Evolutionary conservation across 257 asterid species (phyloP).

Genomic region (Solanum tarijense): DNA sequence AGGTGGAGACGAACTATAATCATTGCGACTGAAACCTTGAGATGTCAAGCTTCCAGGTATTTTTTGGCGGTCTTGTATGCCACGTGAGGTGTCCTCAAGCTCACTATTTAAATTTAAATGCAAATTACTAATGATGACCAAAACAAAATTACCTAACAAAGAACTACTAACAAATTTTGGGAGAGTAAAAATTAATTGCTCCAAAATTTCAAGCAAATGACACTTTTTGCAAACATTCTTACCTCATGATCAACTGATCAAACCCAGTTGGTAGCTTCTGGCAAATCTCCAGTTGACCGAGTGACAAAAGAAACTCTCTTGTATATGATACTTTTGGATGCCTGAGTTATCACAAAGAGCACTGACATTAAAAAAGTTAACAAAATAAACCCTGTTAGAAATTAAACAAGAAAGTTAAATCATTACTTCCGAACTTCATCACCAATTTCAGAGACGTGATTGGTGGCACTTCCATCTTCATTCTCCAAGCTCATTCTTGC

Average conservation of each 20-base stretch:
- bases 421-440: constrained; percentile 33
- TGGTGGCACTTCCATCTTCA: constrained; percentile 36
- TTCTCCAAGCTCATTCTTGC: constrained; percentile 53
- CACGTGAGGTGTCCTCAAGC: constrained; percentile 40
- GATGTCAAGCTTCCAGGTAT: constrained; percentile 28
- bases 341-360: constrained; percentile 36
- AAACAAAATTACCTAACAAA: not conserved
- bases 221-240: not conserved
- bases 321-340: constrained; percentile 41
- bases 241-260: constrained; percentile 50
- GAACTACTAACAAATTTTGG: not conserved
- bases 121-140: not conserved
- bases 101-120: constrained; percentile 33
- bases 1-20: constrained; percentile 69
- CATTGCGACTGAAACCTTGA: constrained; percentile 54
- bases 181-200: not conserved
- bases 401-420: constrained; percentile 3
- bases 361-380: constrained; percentile 4
- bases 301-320: constrained; percentile 61
- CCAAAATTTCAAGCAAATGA: not conserved
- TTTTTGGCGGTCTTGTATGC: constrained; percentile 53
- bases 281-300: constrained; percentile 55
- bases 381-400: constrained; percentile 2
- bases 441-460: constrained; percentile 16
- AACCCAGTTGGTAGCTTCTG: constrained; percentile 64